Conservation (phyloP, 1,284 basidiomycete genomes). For the Fistulina hepatica region DNA sequence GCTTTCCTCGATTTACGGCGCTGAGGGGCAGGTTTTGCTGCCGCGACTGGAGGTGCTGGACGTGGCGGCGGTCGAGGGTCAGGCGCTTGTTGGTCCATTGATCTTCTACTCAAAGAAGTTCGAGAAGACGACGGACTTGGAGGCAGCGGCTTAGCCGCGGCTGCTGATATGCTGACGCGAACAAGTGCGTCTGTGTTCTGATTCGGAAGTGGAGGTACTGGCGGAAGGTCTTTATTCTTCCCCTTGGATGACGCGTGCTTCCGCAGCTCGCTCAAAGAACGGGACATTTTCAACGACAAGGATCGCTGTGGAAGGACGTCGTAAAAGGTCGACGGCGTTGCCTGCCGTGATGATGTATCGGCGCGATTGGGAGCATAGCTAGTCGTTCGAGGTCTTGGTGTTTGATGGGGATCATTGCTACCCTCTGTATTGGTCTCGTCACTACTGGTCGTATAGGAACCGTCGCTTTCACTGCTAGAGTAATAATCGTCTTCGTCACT, state of each 20-base stretch:
- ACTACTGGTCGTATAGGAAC: conserved; percentile 13
- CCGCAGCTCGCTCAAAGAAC: conserved; percentile 28
- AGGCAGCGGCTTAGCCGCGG: conserved; percentile 25
- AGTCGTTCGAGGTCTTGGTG: conserved; percentile 9
- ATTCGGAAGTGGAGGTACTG: conserved; percentile 30
- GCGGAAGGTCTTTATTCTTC: conserved; percentile 27
- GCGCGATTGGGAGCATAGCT: conserved; percentile 7
- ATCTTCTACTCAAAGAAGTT: conserved; percentile 17
- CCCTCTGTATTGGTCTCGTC: conserved; percentile 20
- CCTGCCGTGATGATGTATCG: conserved; percentile 4
- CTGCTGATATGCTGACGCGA: conserved; percentile 6
- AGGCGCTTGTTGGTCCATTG: conserved; percentile 12
- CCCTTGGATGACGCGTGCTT: conserved; percentile 18
- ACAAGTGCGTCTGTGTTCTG: conserved; percentile 4
- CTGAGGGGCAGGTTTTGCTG: conserved; percentile 11
- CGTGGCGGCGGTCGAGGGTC: conserved; percentile 5
- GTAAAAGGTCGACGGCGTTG: conserved; percentile 10
- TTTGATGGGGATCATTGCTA: conserved; percentile 12
- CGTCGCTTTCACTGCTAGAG: background rate
- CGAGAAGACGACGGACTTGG: conserved; percentile 19
- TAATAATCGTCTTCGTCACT: conserved; percentile 25
- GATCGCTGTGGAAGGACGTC: conserved; percentile 21
- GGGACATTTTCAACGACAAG: conserved; percentile 33
- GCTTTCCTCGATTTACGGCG: conserved; percentile 17
- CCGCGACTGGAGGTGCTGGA: conserved; percentile 11